These are phyloP conservation scores for Pythium sukuiense DNA, from an alignment of 352 stramenopile genomes.

Conservation along the genomic window DNA sequence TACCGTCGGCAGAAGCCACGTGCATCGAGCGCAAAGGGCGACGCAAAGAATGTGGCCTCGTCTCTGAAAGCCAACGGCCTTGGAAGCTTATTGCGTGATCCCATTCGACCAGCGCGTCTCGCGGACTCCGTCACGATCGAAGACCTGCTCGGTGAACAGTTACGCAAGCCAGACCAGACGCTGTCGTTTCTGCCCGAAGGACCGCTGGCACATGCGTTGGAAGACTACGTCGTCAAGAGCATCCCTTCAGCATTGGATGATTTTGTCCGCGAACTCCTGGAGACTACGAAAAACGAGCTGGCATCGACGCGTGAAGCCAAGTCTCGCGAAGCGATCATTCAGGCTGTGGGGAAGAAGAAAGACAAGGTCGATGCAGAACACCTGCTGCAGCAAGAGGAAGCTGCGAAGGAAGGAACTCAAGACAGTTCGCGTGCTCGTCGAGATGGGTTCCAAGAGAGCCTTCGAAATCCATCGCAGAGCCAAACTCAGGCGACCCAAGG, in stretches of 20 bases:
- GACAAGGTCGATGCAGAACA: constrained; percentile 55
- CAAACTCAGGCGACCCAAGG: constrained; percentile 20
- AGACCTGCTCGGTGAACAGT: constrained; percentile 66
- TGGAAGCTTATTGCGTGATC: constrained; percentile 30
- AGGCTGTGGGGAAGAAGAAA: constrained; percentile 68
- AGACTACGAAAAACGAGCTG: constrained; percentile 74
- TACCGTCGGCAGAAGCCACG: constrained; percentile 65
- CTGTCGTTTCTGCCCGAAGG: constrained; percentile 76
- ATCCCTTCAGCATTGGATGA: constrained; percentile 76
- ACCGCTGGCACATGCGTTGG: constrained; percentile 63
- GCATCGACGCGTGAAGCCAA: constrained; percentile 42
- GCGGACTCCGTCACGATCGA: constrained; percentile 69
- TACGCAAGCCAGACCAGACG: constrained; percentile 65
- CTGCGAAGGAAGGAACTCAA: constrained; percentile 25
- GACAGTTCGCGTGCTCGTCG: constrained; percentile 1
- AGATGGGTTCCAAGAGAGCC: constrained; percentile 18
- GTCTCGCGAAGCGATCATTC: constrained; percentile 64
- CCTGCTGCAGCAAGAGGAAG: constrained; percentile 51
- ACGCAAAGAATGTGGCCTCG: constrained; percentile 37
- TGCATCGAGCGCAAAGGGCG: constrained; percentile 30
- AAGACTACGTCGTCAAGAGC: constrained; percentile 85
- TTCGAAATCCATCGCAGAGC: constrained; percentile 12
- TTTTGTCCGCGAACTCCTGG: constrained; percentile 64
- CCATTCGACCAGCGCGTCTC: constrained; percentile 63
- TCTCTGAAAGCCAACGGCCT: constrained; percentile 29